Evolutionary conservation across 139 green algal species (phyloP), one percentile per base, ranked within the genome.

Genomic region (Nannochloris sp.): DNA sequence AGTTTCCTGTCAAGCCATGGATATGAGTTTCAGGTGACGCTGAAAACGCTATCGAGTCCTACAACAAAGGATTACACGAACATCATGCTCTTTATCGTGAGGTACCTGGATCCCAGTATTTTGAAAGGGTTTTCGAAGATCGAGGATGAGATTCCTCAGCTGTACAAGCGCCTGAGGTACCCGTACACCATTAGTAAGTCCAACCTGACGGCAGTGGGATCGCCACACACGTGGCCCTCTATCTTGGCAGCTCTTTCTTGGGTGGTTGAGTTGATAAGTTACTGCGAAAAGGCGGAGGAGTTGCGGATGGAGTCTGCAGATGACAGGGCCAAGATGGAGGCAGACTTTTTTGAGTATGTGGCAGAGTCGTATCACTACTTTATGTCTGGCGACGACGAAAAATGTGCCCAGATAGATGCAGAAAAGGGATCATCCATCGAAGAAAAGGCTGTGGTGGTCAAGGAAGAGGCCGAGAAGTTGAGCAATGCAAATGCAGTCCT

Each of bases 111-210:
- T 66, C 80, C 88, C 7, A 87, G 77, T 54, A 74, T 90, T 48
- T 53, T 44, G 46, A 72, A 88, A 51, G 66, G 74, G 2, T 81
- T 82, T 43, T 75, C 75, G 56, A 95, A 96, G 63, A 73, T 90
- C 12, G 87, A 94, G 65, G 85, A 93, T 24, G 87, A 94, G 53
- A 84, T 94, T 7, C 89, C 89, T 4, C 53, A 75, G 21, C 72
- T 97, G 31, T 96, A 93, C 79, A 96, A 96, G 78, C 82, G 87
- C 25, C 76, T 97, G 18, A 76, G 81, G 44, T 97, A 97, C 71
- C 90, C 90, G 6, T 97, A 96, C 62, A 73, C 81, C 37, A 92
- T 97, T 74, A 85, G 64, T 75, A 97, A 96, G 66, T 86, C 64
- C 37, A 85, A 86, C 18, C 71, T 97, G 53, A 91, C 87, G 57